A percentile compares a stretch with the other conserved stretches of the same genome.
phyloP scores from a whole-genome alignment of 208 protist species.

The Wallacemonas sp. region DNA sequence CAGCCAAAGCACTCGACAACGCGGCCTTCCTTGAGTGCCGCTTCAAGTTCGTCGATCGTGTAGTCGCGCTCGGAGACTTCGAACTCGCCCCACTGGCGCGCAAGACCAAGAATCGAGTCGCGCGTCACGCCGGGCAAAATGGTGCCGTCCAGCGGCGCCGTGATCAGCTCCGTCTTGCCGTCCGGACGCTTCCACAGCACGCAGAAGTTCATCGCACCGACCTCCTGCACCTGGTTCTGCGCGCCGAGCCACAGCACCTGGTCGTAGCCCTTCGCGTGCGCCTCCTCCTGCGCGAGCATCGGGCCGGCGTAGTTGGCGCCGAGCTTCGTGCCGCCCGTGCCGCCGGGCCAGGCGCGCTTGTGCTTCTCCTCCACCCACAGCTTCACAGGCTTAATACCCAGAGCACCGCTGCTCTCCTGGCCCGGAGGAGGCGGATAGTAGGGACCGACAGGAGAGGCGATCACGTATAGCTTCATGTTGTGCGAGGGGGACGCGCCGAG shows the following conservation, averaged over 20 bases:
- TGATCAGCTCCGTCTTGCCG: conserved; percentile 92
- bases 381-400: conserved; percentile 86
- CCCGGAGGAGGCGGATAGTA: conserved; percentile 97
- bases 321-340: conserved; percentile 93
- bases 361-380: conserved; percentile 91
- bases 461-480: conserved; percentile 89
- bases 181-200: conserved; percentile 86
- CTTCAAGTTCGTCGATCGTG: conserved; percentile 87
- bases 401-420: conserved; percentile 20
- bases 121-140: conserved; percentile 97
- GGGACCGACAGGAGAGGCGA: conserved; percentile 97
- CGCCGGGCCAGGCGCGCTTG: conserved; percentile 95
- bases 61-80: conserved; percentile 84
- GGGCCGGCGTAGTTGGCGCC: conserved; percentile 94
- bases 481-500: conserved; percentile 56
- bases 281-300: conserved; percentile 87
- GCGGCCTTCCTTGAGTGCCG: conserved; percentile 81
- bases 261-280: conserved; percentile 88
- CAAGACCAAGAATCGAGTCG: conserved; percentile 94
- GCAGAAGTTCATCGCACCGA: conserved; percentile 98
- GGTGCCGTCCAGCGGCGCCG: conserved; percentile 94
- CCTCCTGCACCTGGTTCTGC: conserved; percentile 95
- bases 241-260: conserved; percentile 98
- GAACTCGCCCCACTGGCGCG: conserved; percentile 80
- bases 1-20: conserved; percentile 96